A percentile compares a stretch with the other conserved stretches of the same genome.
Conservation (phyloP, 331 rosid genomes). For the Acacia concinna region DNA sequence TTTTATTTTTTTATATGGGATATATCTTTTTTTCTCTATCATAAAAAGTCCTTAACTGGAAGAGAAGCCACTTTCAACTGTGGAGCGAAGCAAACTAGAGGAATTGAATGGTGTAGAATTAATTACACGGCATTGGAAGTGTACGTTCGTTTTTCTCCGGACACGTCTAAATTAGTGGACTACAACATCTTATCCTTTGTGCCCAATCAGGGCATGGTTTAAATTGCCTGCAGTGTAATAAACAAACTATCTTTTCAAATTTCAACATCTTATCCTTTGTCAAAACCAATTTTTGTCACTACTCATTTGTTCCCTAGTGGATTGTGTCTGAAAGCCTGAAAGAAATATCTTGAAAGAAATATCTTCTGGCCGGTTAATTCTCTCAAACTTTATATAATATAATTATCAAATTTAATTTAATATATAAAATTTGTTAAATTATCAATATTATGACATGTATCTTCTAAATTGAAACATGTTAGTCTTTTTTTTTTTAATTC, state of each 20-base stretch:
- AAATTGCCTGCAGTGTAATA: no score
- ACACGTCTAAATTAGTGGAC: slow-evolving; percentile 40
- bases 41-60: no score
- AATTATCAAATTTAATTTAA: no score
- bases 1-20: no score
- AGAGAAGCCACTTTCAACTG: no score
- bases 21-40: no score
- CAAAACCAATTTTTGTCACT: slow-evolving; percentile 24
- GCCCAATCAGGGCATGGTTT: no score
- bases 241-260: no score
- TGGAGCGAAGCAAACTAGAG: background rate
- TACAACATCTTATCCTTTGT: slow-evolving; percentile 35
- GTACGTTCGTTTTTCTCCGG: slow-evolving; percentile 24
- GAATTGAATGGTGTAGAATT: background rate
- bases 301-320: slow-evolving; percentile 36
- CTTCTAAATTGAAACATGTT: no score
- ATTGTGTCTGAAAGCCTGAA: background rate
- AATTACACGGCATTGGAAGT: background rate
- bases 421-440: no score
- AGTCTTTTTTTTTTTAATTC: no score
- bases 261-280: slow-evolving; percentile 37
- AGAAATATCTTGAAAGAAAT: slow-evolving; percentile 29
- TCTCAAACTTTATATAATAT: background rate
- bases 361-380: background rate
- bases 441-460: no score